These are phyloP conservation scores for Canna indica DNA, from an alignment of 176 grass and related monocot species.

Conservation along the genomic window DNA sequence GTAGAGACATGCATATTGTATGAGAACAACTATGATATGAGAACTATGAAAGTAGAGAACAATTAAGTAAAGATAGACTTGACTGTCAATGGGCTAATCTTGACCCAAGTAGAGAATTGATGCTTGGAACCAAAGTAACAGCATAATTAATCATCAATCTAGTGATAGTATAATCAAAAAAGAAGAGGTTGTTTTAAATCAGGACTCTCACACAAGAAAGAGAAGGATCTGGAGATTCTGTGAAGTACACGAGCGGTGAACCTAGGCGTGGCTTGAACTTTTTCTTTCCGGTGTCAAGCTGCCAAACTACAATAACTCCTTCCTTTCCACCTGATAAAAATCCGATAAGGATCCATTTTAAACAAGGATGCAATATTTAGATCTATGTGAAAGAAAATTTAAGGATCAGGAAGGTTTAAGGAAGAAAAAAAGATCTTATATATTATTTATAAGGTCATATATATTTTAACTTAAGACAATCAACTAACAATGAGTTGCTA, in stretches of 20 bases:
- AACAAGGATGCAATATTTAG: not conserved
- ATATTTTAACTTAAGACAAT: not conserved
- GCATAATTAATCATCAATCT: conserved; percentile 1
- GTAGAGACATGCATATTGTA: not conserved
- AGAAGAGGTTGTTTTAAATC: not conserved
- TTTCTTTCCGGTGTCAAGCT: conserved; percentile 83
- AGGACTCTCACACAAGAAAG: conserved; percentile 63
- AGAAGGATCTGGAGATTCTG: conserved; percentile 80
- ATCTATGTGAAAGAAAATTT: not conserved
- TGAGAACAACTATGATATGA: too few relatives aligned
- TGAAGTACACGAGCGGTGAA: conserved; percentile 81
- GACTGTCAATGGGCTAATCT: too few relatives aligned
- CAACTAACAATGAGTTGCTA: not conserved
- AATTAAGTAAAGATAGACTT: too few relatives aligned
- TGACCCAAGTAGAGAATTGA: too few relatives aligned
- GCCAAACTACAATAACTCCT: conserved; percentile 98
- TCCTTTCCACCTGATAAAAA: conserved; percentile 69
- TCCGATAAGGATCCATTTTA: conserved; percentile 1
- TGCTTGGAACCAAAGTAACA: not conserved
- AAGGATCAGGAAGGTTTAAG: not conserved
- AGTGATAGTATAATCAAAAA: not conserved
- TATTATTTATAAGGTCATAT: not conserved
- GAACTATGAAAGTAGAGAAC: too few relatives aligned
- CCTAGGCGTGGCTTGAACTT: conserved; percentile 77
- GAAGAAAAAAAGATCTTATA: not conserved